Evolutionary conservation across 2,329 filamentous ascomycete species (phyloP).

Genomic region (Diaporthe longicolla): DNA sequence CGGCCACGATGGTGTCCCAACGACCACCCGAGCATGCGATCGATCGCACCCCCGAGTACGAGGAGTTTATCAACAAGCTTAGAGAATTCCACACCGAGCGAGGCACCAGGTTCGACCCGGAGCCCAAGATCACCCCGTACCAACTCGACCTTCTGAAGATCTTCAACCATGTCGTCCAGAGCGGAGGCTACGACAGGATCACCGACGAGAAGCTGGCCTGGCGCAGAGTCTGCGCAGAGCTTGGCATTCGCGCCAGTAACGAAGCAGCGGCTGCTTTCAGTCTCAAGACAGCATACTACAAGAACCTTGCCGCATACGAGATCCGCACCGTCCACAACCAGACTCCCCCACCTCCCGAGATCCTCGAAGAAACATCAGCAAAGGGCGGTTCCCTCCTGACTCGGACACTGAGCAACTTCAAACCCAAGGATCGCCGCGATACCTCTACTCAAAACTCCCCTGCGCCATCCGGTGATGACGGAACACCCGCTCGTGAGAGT

Average conservation of each 20-base stretch:
- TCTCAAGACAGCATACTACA: conserved; percentile 91
- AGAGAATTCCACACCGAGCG: conserved; percentile 82
- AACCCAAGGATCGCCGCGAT: conserved; percentile 61
- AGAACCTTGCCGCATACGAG: conserved; percentile 89
- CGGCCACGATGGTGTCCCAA: conserved; percentile 52
- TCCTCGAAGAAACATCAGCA: conserved; percentile 88
- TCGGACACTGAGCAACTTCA: conserved; percentile 83
- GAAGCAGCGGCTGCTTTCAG: conserved; percentile 87
- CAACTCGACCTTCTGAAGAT: conserved; percentile 84
- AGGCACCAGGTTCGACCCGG: conserved; percentile 83
- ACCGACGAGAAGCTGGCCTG: conserved; percentile 88
- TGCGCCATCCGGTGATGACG: conserved; percentile 72
- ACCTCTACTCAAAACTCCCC: conserved; percentile 69
- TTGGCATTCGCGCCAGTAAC: conserved; percentile 81
- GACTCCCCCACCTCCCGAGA: conserved; percentile 89
- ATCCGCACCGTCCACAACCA: conserved; percentile 83
- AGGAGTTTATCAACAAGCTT: conserved; percentile 82
- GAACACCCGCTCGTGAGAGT: conserved; percentile 69
- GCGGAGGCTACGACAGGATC: conserved; percentile 89
- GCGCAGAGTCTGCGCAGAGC: conserved; percentile 82
- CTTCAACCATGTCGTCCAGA: conserved; percentile 81
- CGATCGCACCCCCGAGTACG: conserved; percentile 78
- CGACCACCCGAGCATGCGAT: conserved; percentile 57
- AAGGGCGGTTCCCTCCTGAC: conserved; percentile 86
- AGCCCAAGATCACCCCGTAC: conserved; percentile 84